Evolutionary conservation across 495 filamentous ascomycete species (phyloP).

Genomic region (Jackrogersella multiformis): DNA sequence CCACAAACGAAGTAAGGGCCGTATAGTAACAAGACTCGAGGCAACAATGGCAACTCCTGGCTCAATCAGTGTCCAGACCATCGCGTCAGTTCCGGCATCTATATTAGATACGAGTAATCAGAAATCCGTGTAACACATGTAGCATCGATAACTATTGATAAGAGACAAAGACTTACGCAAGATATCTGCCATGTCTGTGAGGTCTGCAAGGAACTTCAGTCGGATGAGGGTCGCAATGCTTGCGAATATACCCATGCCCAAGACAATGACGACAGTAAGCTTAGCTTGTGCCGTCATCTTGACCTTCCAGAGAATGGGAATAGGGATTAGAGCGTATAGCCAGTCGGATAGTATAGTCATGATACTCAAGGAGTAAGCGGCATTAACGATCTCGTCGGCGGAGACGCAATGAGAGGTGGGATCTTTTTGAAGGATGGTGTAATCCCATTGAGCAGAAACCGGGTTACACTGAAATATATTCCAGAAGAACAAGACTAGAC

Average conservation of each 20-base stretch:
- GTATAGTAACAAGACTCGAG: slow-evolving; percentile 53
- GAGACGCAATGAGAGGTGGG: slow-evolving; percentile 44
- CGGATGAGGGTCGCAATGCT: slow-evolving; percentile 54
- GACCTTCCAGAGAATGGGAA: slow-evolving; percentile 56
- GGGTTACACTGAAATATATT: slow-evolving; percentile 54
- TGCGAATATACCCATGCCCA: slow-evolving; percentile 54
- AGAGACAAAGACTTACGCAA: slow-evolving; percentile 42
- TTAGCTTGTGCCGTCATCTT: slow-evolving; percentile 53
- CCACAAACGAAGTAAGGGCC: slow-evolving; percentile 51
- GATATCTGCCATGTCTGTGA: slow-evolving; percentile 48
- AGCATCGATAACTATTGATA: background rate
- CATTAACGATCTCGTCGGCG: slow-evolving; percentile 47
- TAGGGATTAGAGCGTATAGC: slow-evolving; percentile 54
- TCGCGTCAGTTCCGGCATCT: slow-evolving; percentile 51
- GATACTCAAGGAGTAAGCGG: slow-evolving; percentile 52
- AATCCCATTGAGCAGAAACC: slow-evolving; percentile 53
- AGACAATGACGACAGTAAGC: slow-evolving; percentile 49
- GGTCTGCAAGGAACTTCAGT: slow-evolving; percentile 49
- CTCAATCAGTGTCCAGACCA: slow-evolving; percentile 57
- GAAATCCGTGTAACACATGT: background rate
- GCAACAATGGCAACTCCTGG: slow-evolving; percentile 56
- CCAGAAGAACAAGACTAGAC: slow-evolving; percentile 51
- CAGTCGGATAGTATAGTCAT: slow-evolving; percentile 55
- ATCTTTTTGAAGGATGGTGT: slow-evolving; percentile 44
- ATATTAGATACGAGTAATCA: background rate